Base-by-base conservation (phyloP, 2,329 filamentous ascomycete species). In the Polychaeton citri region DNA sequence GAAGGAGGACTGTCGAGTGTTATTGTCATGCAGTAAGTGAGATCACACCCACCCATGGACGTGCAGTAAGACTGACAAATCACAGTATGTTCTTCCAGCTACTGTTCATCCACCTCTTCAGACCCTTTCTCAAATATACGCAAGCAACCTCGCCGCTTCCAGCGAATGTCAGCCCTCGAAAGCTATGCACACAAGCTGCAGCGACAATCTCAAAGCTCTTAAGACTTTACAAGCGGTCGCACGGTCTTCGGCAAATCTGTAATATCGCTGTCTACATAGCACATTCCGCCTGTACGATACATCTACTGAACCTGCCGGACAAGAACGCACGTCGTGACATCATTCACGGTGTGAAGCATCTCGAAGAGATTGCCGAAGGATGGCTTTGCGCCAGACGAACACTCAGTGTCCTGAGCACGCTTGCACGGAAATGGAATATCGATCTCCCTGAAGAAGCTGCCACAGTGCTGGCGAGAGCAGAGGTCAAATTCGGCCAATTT, bases 211-310 rank as follows among this genome's bases (percentile, higher is more conserved):
- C 87, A 0, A 96, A 95, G 53, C 66, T 95, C n/a, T 79, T 95
- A 63, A 78, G 90, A 1, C 64, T 95, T 2, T 98, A 96, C 62
- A 95, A 93, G 58, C 84, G 88, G 47, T 79, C 79, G 1, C 92
- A 94, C 58, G 85, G 88, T 7, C 63, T 96, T 9, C 77, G 85
- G 4, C 88, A 96, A 55, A 94, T 98, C 21, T 93, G 84, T 62
- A 96, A 96, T 52, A 85, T 96, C 49, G 87, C 82, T 3, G 86
- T 96, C 1, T 98, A 98, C 58, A 95, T 96, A 61, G 72, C 82
- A 0, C 88, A 96, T 57, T 90, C 85, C 4, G 87, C 90, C 19
- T 94, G 86, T 54, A 95, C 86, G 0, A 92, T 96, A 26, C 90
- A 96, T 51, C 65, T 98, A 15, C 74, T 98, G 21, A 95, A 95